Evolutionary conservation across 306 rosid genomes (phyloP).

Genomic region (Cucumis cinereus): DNA sequence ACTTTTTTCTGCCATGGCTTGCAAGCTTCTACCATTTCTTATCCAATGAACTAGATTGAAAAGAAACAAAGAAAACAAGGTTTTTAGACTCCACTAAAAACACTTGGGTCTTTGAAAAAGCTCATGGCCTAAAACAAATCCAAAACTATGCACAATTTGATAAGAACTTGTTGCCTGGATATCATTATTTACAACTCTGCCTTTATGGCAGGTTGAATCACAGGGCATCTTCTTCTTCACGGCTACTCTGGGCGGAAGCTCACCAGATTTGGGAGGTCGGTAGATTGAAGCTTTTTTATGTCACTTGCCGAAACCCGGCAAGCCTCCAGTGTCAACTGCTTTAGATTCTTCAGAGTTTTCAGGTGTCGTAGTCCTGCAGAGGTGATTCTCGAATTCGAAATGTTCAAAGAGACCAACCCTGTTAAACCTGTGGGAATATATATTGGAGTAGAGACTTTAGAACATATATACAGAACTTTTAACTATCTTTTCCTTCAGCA

Average conservation of each 20-base stretch:
- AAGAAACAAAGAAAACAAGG: background rate
- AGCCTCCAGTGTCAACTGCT: conserved; percentile 71
- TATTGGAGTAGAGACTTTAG: conserved; percentile 4
- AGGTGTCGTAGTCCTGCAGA: conserved; percentile 57
- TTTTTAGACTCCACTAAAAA: conserved; percentile 3
- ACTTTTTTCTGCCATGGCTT: background rate
- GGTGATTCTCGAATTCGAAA: conserved; percentile 67
- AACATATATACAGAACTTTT: background rate
- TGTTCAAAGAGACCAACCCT: conserved; percentile 60
- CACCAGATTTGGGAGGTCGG: conserved; percentile 64
- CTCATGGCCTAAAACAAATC: conserved; percentile 3
- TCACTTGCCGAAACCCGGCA: conserved; percentile 70
- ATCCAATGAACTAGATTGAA: background rate
- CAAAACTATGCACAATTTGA: conserved; percentile 9
- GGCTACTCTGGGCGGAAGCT: conserved; percentile 78
- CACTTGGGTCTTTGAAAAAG: background rate
- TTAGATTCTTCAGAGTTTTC: conserved; percentile 65
- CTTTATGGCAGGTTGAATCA: conserved; percentile 1
- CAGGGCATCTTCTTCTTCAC: background rate
- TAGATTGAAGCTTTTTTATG: conserved; percentile 58
- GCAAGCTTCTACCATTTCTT: background rate
- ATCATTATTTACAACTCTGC: conserved; percentile 12
- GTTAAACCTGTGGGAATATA: conserved; percentile 62
- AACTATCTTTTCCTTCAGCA: background rate
- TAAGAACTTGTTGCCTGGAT: background rate